A percentile compares a stretch with the other conserved stretches of the same genome.
phyloP scores from a whole-genome alignment of 768 basidiomycete genomes.

The Mycena galopus region DNA sequence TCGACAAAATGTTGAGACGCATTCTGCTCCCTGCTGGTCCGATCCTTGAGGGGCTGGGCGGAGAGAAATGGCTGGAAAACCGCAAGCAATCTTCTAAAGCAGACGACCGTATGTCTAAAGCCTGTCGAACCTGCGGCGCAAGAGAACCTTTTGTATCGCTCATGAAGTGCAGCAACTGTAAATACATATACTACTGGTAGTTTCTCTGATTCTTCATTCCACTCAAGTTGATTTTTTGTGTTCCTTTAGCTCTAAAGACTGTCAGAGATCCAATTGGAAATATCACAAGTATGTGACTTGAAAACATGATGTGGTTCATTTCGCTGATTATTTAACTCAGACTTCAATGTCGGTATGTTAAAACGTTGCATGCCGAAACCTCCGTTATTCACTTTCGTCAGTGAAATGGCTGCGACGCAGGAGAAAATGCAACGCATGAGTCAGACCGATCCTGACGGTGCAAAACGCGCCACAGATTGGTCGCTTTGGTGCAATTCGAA shows the following conservation, averaged over 20 bases:
- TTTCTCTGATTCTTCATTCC: not conserved
- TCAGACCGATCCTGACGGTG: slow-evolving; percentile 26
- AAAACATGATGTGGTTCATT: not conserved
- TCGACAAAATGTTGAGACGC: not conserved
- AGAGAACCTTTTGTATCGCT: slow-evolving; percentile 36
- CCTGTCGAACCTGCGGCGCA: slow-evolving; percentile 35
- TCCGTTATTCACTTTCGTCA: not conserved
- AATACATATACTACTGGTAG: slow-evolving; percentile 43
- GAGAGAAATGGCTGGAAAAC: slow-evolving; percentile 36
- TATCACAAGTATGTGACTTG: slow-evolving; percentile 39
- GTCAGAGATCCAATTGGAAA: slow-evolving; percentile 41
- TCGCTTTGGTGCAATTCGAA: slow-evolving; percentile 37
- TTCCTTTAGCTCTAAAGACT: slow-evolving; percentile 38
- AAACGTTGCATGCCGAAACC: not conserved
- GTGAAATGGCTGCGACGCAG: slow-evolving; percentile 24
- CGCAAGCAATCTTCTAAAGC: slow-evolving; percentile 28
- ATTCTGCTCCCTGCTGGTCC: slow-evolving; percentile 26
- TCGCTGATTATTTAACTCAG: not conserved
- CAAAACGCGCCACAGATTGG: slow-evolving; percentile 39
- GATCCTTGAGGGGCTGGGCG: slow-evolving; percentile 36
- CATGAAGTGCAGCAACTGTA: slow-evolving; percentile 37
- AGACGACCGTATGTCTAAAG: slow-evolving; percentile 34
- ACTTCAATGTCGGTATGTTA: slow-evolving; percentile 15
- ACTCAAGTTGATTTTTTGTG: not conserved
- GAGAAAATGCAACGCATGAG: slow-evolving; percentile 30